phyloP scores from a whole-genome alignment of 2,329 filamentous ascomycete species.

The Metarhizium guizhouense region DNA sequence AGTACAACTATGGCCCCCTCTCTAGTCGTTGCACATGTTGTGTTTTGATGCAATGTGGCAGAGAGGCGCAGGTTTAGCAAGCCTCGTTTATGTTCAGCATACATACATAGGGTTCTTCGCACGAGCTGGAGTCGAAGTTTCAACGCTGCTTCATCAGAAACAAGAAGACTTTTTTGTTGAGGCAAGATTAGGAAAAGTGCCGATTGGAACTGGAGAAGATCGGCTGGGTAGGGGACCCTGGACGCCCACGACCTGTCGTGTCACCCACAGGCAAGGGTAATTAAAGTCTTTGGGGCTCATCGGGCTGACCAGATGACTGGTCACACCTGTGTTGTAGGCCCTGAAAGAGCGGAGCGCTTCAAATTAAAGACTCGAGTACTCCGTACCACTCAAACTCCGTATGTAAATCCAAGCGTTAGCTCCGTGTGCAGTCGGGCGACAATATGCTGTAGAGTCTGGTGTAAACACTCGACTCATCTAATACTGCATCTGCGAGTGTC shows the following conservation, averaged over 20 bases:
- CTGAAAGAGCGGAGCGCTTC: not conserved
- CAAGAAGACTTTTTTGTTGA: constrained; percentile 5
- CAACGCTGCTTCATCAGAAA: too few relatives aligned
- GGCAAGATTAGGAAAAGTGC: constrained; percentile 15
- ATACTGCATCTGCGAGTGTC: too few relatives aligned
- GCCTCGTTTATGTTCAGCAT: too few relatives aligned
- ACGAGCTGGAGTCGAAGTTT: not conserved
- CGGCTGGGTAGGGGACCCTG: constrained; percentile 9
- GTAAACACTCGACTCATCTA: too few relatives aligned
- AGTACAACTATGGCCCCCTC: too few relatives aligned
- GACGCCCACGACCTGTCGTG: not conserved
- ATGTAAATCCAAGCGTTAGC: not conserved
- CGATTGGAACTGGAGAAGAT: constrained; percentile 24
- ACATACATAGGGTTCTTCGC: not conserved
- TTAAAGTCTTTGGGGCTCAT: not conserved
- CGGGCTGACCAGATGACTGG: not conserved
- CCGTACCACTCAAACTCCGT: not conserved
- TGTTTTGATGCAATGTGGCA: too few relatives aligned
- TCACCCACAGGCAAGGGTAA: not conserved
- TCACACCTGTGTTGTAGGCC: not conserved
- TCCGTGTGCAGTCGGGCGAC: too few relatives aligned
- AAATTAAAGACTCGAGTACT: not conserved
- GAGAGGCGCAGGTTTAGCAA: too few relatives aligned
- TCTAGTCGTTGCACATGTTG: too few relatives aligned
- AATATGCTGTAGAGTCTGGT: too few relatives aligned